Conservation (phyloP, 192 early-diverging fungal genomes). For the Physocladia obscura region DNA sequence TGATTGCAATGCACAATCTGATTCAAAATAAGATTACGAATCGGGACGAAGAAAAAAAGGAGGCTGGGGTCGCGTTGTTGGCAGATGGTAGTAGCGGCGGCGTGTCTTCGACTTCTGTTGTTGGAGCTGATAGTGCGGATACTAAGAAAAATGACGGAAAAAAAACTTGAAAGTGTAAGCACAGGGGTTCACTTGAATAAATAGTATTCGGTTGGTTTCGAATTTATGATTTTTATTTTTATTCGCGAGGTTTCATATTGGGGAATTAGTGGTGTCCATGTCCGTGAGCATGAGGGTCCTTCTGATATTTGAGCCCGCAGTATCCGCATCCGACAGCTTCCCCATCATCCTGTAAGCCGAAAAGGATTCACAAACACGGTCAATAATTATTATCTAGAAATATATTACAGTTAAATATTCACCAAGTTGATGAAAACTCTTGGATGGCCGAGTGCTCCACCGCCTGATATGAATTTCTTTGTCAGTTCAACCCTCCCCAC, state of each 20-base stretch:
- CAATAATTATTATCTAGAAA: too few relatives aligned
- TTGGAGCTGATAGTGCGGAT: conserved; percentile 12
- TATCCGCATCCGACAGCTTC: conserved; percentile 26
- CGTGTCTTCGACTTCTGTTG: background rate
- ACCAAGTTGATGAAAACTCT: conserved; percentile 93
- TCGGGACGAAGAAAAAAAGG: conserved; percentile 62
- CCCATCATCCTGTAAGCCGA: conserved; percentile 21
- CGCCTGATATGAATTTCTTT: conserved; percentile 47
- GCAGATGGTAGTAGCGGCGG: background rate
- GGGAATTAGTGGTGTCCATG: too few relatives aligned
- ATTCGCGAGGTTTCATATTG: too few relatives aligned
- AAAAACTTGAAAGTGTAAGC: background rate
- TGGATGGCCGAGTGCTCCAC: conserved; percentile 89
- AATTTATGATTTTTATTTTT: too few relatives aligned
- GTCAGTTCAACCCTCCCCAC: background rate
- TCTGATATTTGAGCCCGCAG: conserved; percentile 29
- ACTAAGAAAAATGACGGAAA: background rate
- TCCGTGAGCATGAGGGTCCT: conserved; percentile 26
- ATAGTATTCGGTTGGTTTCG: too few relatives aligned
- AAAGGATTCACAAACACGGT: too few relatives aligned
- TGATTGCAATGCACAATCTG: conserved; percentile 94
- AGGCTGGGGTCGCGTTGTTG: conserved; percentile 13
- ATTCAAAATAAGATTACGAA: conserved; percentile 98
- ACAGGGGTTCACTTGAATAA: too few relatives aligned
- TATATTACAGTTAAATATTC: conserved; percentile 1